Percentiles rank a stretch among this genome's conserved stretches.
Conservation (phyloP, 345 rosid species). For the Eutrema japonicum region DNA sequence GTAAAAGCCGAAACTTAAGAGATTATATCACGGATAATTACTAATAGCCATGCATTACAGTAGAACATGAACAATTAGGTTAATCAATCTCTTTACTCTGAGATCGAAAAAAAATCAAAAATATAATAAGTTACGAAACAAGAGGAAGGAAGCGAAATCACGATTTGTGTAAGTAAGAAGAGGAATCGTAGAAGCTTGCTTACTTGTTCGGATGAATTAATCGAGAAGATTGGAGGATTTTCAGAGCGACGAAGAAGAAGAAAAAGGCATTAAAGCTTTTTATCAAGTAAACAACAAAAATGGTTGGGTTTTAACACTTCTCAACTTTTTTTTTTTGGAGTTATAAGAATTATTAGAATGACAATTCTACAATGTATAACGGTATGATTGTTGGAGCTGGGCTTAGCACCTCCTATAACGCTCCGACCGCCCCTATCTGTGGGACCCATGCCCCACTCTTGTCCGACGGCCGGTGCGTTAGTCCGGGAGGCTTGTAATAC, state of each 20-base stretch:
- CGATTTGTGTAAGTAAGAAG: background rate
- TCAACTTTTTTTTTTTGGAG: background rate
- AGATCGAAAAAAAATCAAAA: constrained; percentile 6
- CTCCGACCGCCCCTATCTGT: too few relatives aligned
- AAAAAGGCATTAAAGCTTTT: constrained; percentile 16
- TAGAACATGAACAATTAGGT: constrained; percentile 2
- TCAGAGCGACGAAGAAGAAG: constrained; percentile 7
- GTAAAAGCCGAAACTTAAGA: background rate
- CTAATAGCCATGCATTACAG: background rate
- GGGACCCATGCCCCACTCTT: too few relatives aligned
- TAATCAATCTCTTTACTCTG: background rate
- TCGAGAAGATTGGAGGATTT: background rate
- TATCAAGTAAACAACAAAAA: constrained; percentile 16
- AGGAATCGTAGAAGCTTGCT: constrained; percentile 20
- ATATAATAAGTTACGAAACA: background rate
- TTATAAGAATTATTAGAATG: too few relatives aligned
- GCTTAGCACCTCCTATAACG: too few relatives aligned
- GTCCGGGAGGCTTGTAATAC: too few relatives aligned
- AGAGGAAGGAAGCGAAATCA: background rate
- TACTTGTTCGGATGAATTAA: constrained; percentile 5
- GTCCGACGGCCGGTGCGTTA: too few relatives aligned
- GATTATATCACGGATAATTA: background rate
- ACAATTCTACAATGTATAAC: too few relatives aligned
- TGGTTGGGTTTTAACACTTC: constrained; percentile 35
- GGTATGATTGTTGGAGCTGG: too few relatives aligned